Evolutionary conservation across 75 land plant species (phyloP), one percentile per base, ranked within the genome.

Genomic region (Selaginella moellendorffii): DNA sequence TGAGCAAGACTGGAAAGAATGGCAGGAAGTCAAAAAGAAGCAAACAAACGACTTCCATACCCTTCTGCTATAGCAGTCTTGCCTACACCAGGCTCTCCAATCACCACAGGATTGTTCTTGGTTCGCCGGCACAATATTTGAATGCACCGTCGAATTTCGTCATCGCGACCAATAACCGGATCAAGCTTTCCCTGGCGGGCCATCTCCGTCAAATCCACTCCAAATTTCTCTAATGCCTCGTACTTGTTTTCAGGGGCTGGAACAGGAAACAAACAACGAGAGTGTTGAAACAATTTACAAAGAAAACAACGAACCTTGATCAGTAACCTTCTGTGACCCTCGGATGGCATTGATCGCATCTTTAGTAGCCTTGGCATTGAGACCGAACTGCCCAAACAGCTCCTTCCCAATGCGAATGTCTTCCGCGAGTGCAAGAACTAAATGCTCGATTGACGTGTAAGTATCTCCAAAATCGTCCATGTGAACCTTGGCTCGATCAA

Each of bases 61-160:
- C 93, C 93, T 73, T 88, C 93, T 66, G 81, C 84, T 42, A 88
- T 80, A 10, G 93, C 93, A 78, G 93, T 88, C 70, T 88, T 88
- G 9, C 93, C 93, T 59, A 88, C 93, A 54, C 93, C 93, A 58
- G 93, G 93, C 64, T 88, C 93, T 24, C 93, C 93, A 68, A 88
- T 88, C 24, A 88, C 67, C 21, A 88, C 93, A 70, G 93, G 93
- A 67, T 88, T 88, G 62, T 88, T 88, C 77, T 88, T 88, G 71
- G 93, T 88, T 72, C 93, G 75, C 67, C 93, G 80, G 2, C 79
- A 85, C 18, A 88, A 74, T 29, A 88, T 88, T 65, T 85, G 88
- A 42, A 88, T 82, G 68, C 85, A 84, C 54, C 93, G 77, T 0
- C 93, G 76, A 60, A 88, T 85, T 62, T 88, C 93, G 68, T 82